Base-by-base conservation (phyloP, 306 rosid species). In the Vachellia collinsii region DNA sequence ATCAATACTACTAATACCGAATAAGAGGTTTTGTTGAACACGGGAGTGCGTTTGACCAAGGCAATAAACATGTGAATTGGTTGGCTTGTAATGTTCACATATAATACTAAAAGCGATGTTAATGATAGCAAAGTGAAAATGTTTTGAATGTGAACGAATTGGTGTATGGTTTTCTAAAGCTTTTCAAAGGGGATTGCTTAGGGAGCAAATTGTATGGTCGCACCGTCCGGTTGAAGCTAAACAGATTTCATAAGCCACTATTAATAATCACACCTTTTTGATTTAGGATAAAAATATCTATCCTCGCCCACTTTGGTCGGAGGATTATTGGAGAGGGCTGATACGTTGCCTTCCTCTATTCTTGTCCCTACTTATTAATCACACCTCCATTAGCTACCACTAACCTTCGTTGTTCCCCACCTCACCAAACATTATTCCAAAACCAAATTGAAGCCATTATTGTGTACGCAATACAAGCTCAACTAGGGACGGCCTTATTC, bases 151-250 rank as follows among this genome's bases (percentile, higher is more conserved):
- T 51, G 58, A 4, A 51, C 17, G 58, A 5, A 51, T 51, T 16
- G 22, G 10, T 51, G 58, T 17, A 17, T 51, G 58, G 58, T 51
- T 51, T 51, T 16, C 58, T 51, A 17, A 4, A 17, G 6, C 58
- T 12, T 51, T 51, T 14, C 16, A 12, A 46, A 8, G 16, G 51
- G 13, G 13, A 46, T 10, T 10, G 51, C 51, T 13, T 46, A 46
- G 51, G 16, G 16, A 54, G n/a, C 64, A 58, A 38, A 11, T 46
- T 68, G 46, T 38, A 17, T 47, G 72, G 51, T 75, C 80, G 34
- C 81, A 42, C 68, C 43, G 47, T 54, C 82, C 2, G 34, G 34
- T 29, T 29, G 34, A 29, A 29, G 34, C 34, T 29, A 29, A 29
- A 29, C 34, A 29, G 34, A 29, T 29, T 29, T 29, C 34, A 29